Evolutionary conservation across 1,139 yeast species (phyloP), one percentile per base, ranked within the genome.

Genomic region (Magnusiomyces ingens): DNA sequence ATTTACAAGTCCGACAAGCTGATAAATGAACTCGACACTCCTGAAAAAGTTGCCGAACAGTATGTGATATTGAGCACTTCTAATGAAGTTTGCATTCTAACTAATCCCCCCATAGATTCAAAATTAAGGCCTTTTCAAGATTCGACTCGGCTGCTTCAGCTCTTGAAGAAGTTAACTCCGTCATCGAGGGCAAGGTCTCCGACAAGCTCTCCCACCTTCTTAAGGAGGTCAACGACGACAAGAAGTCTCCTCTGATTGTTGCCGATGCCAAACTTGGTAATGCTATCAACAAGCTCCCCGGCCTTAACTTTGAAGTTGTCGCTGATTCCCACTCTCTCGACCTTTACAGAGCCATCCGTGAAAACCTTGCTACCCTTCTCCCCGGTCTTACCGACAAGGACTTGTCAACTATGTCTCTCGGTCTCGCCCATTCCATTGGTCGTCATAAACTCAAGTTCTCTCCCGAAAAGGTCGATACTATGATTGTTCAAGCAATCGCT

Each of bases 401-500:
- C 63, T 75, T 93, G 65, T 84, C 87, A 60, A 94, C 94, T 68
- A 93, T 93, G 98, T 85, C 97, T 18, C 79, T 91, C 61, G 97
- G 97, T 79, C 82, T 93, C 70, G 75, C 76, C 45, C 98, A 94
- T 75, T 91, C 99, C 53, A 84, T 90, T 65, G 97, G 97, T 68
- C 91, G 99, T 76, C 95, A 91, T 73, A 94, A 93, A 78, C 84
- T 93, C 71, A 93, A 94, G 76, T 93, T 93, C 69, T 85, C 95
- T 57, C 96, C 98, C 60, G 98, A 93, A 72, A 93, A 93, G 76
- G 97, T 90, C 57, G 99, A 93, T 74, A 93, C 95, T 64, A 91
- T 91, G 96, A 90, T 93, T 71, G 95, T 93, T 60, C 99, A 94
- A 78, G 99, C 99, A 56, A 93, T 93, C 75, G 96, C 99, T 48